Conservation (phyloP, 306 rosid genomes). For the Cucurbita argyrosperma region DNA sequence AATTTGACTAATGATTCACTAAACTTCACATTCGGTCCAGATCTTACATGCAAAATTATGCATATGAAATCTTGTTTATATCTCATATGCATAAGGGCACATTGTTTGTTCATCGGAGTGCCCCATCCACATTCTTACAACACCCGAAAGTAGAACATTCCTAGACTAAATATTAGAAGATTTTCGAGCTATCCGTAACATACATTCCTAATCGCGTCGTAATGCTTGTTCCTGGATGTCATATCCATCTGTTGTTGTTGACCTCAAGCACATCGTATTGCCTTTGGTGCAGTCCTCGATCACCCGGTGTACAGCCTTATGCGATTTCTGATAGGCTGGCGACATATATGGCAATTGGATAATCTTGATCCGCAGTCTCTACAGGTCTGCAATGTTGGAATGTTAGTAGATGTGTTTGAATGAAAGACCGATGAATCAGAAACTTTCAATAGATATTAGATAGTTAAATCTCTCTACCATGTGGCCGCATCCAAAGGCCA, state of each 20-base stretch:
- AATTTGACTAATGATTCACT: too few species aligned
- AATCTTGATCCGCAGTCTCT: constrained; percentile 62
- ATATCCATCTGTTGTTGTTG: background rate
- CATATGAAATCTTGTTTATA: background rate
- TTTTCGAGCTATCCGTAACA: background rate
- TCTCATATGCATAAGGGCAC: background rate
- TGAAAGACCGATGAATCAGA: background rate
- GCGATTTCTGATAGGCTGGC: constrained; percentile 51
- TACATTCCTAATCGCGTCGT: background rate
- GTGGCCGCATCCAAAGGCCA: constrained; percentile 86
- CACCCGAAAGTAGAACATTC: background rate
- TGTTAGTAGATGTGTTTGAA: background rate
- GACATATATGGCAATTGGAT: constrained; percentile 61
- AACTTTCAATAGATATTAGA: background rate
- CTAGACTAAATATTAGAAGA: background rate
- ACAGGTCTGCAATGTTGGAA: constrained; percentile 42
- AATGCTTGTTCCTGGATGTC: background rate
- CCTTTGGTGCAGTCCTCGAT: background rate
- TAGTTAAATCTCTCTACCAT: constrained; percentile 34
- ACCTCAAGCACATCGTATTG: background rate
- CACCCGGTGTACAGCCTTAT: constrained; percentile 61
- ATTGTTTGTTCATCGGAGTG: background rate
- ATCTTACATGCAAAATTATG: background rate
- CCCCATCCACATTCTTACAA: background rate
- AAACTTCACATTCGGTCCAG: background rate